Evolutionary conservation across 805 yeast species (phyloP).

Genomic region (Ogataea dorogensis): DNA sequence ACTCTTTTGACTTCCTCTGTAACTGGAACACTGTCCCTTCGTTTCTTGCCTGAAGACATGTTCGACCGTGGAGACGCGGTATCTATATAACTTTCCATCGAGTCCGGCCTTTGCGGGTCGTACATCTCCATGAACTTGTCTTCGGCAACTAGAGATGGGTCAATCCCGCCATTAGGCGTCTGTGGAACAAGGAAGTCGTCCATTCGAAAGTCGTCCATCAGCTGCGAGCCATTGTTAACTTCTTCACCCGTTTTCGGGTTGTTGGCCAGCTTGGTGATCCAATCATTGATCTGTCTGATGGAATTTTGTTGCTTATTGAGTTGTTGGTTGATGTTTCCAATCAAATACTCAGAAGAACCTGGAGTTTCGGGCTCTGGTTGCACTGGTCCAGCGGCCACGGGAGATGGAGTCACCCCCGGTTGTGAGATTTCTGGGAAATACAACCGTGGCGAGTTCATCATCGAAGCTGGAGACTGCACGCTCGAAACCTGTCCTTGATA

Average conservation of each 20-base stretch:
- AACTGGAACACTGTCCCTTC: slow-evolving; percentile 6
- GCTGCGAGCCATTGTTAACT: slow-evolving; percentile 16
- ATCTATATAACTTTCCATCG: slow-evolving; percentile 4
- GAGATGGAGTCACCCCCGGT: slow-evolving; percentile 15
- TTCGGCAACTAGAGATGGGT: slow-evolving; percentile 13
- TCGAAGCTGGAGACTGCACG: slow-evolving; percentile 14
- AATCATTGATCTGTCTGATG: slow-evolving; percentile 55
- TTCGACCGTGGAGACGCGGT: slow-evolving; percentile 6
- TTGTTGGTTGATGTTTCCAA: slow-evolving; percentile 46
- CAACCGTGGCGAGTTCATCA: slow-evolving; percentile 28
- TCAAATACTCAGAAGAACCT: slow-evolving; percentile 22
- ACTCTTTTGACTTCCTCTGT: slow-evolving; percentile 7
- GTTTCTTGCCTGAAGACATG: slow-evolving; percentile 9
- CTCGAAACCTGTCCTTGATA: slow-evolving; percentile 5
- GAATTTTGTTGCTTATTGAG: slow-evolving; percentile 50
- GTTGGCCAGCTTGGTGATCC: slow-evolving; percentile 42
- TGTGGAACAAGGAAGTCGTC: slow-evolving; percentile 33
- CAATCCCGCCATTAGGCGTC: slow-evolving; percentile 27
- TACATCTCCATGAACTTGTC: slow-evolving; percentile 13
- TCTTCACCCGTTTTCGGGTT: slow-evolving; percentile 16
- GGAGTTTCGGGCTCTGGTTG: slow-evolving; percentile 13
- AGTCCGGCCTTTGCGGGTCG: slow-evolving; percentile 6
- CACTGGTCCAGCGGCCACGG: slow-evolving; percentile 10
- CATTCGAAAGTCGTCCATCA: slow-evolving; percentile 35
- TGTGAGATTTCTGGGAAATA: slow-evolving; percentile 29